These are phyloP conservation scores for Trichoderma atroviride DNA, from an alignment of 2,329 filamentous ascomycete genomes.

Conservation along the genomic window DNA sequence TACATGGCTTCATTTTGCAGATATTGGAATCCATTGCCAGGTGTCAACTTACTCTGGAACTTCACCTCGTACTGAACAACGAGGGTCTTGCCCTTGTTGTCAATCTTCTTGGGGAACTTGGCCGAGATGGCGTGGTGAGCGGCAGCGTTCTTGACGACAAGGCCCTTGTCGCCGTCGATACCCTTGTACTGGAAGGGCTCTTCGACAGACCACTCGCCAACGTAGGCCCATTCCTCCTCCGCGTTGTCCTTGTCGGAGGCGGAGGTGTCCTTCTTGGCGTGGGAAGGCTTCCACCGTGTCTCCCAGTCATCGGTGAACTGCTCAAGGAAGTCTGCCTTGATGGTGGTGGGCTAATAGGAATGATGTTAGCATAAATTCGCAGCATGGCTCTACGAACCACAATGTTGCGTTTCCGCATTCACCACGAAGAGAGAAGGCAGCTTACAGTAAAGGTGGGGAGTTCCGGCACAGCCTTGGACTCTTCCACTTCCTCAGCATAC, in stretches of 20 bases:
- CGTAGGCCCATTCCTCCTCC: constrained; percentile 89
- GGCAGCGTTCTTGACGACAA: constrained; percentile 96
- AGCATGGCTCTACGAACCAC: not conserved
- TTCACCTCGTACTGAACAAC: constrained; percentile 99
- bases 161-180: constrained; percentile 91
- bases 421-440: constrained; percentile 31
- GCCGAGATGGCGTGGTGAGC: constrained; percentile 99
- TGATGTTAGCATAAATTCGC: constrained; percentile 30
- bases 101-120: constrained; percentile 95
- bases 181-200: constrained; percentile 89
- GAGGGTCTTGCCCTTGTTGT: constrained; percentile 95
- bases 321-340: constrained; percentile 95
- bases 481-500: constrained; percentile 68
- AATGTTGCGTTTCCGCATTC: not conserved
- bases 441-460: constrained; percentile 88
- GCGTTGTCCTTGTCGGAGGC: constrained; percentile 78
- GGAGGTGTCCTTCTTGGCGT: constrained; percentile 87
- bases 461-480: constrained; percentile 62
- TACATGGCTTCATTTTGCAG: not conserved
- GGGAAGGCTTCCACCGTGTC: constrained; percentile 86
- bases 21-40: constrained; percentile 3
- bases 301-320: constrained; percentile 99
- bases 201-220: constrained; percentile 96
- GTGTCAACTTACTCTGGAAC: constrained; percentile 77
- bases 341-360: constrained; percentile 68